Conservation (phyloP, 1,284 basidiomycete species). For the Tilletia caries region DNA sequence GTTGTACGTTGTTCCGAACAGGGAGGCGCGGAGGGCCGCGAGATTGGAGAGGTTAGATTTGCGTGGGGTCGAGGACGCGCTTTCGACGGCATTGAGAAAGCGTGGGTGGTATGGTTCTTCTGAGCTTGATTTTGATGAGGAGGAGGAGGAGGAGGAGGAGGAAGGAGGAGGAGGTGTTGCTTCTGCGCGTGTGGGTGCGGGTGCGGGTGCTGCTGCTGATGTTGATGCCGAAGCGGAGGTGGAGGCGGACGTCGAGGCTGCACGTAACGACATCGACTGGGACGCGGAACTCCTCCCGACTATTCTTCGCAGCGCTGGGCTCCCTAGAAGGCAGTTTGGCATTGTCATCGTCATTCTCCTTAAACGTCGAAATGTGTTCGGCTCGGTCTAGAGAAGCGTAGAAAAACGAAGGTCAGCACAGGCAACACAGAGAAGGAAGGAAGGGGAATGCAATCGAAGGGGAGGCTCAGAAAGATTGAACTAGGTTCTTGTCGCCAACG, state of each 20-base stretch:
- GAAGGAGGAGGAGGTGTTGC: not conserved
- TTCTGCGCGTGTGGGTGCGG: not conserved
- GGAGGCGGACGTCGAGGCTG: not conserved
- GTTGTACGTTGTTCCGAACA: constrained; percentile 41
- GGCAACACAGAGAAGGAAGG: no score
- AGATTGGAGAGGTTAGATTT: constrained; percentile 31
- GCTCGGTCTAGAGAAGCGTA: no score
- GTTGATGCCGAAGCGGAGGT: not conserved
- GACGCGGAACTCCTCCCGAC: not conserved
- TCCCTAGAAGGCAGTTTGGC: not conserved
- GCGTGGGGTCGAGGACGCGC: constrained; percentile 17
- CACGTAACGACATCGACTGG: no score
- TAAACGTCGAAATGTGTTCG: no score
- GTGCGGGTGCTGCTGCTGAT: not conserved
- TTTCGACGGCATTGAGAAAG: not conserved
- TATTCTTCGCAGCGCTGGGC: not conserved
- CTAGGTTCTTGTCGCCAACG: constrained; percentile 6
- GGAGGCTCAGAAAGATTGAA: not conserved
- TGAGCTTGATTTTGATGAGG: not conserved
- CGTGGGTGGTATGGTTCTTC: not conserved
- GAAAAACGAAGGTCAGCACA: no score
- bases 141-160: not conserved
- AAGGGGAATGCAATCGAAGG: not conserved
- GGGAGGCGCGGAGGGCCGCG: constrained; percentile 34
- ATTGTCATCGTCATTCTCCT: no score